These are phyloP conservation scores for Neurospora pannonica DNA, from an alignment of 495 filamentous ascomycete genomes.

Conservation along the genomic window DNA sequence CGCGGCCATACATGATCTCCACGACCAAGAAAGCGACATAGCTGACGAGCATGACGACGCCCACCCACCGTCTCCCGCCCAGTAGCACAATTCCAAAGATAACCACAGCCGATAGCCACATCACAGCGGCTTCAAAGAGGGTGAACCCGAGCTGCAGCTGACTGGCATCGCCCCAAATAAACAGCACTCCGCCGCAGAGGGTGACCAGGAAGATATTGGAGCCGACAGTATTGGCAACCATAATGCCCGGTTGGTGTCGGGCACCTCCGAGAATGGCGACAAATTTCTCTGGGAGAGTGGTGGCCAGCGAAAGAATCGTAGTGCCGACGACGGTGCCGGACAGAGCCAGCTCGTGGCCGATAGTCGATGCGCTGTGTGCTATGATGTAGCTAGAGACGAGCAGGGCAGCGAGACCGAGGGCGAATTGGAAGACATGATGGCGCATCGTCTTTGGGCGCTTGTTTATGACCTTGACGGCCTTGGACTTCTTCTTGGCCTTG, in stretches of 20 bases:
- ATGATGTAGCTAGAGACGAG: conserved; percentile 41
- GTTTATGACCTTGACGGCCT: not conserved
- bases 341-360: conserved; percentile 30
- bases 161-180: conserved; percentile 18
- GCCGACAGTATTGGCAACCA: conserved; percentile 46
- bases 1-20: conserved; percentile 23
- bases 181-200: conserved; percentile 39
- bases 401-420: conserved; percentile 39
- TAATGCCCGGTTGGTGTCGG: conserved; percentile 37
- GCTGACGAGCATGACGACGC: conserved; percentile 23
- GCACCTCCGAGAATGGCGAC: conserved; percentile 37
- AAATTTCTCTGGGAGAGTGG: conserved; percentile 49
- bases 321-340: conserved; percentile 43
- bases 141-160: conserved; percentile 14
- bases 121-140: conserved; percentile 25
- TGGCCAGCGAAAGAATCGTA: conserved; percentile 46
- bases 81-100: conserved; percentile 23
- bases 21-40: conserved; percentile 33
- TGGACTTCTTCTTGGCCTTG: conserved; percentile 3
- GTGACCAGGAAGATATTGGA: conserved; percentile 48
- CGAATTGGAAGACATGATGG: conserved; percentile 35
- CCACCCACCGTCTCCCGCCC: conserved; percentile 27
- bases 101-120: conserved; percentile 25
- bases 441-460: conserved; percentile 8
- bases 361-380: conserved; percentile 28